Conservation (phyloP, 768 basidiomycete species). For the Termitomyces eurrhizus region DNA sequence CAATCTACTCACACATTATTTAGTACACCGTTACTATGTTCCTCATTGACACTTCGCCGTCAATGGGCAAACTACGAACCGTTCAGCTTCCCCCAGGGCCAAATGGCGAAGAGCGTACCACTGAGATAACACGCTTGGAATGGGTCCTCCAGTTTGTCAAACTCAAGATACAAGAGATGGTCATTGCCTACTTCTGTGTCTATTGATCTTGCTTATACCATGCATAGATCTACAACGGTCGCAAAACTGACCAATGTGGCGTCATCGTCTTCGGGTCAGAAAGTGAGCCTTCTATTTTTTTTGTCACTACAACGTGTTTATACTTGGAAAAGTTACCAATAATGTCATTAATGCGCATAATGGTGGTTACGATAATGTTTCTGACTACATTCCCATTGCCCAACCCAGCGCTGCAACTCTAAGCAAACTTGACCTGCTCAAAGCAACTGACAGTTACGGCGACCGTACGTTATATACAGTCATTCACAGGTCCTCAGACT, state of each 20-base stretch:
- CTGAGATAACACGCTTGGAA: conserved; percentile 74
- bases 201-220: background rate
- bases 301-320: conserved; percentile 3
- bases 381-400: conserved; percentile 64
- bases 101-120: conserved; percentile 43
- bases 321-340: conserved; percentile 45
- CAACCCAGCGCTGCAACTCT: conserved; percentile 66
- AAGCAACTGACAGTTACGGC: conserved; percentile 52
- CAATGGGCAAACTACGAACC: conserved; percentile 68
- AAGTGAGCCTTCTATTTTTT: conserved; percentile 31
- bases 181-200: conserved; percentile 20
- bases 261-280: conserved; percentile 85
- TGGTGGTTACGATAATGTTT: conserved; percentile 72
- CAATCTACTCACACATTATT: conserved; percentile 11
- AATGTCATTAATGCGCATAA: conserved; percentile 59
- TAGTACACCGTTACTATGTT: conserved; percentile 89
- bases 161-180: conserved; percentile 91
- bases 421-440: conserved; percentile 56
- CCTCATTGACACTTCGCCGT: conserved; percentile 81
- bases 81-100: conserved; percentile 54
- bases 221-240: conserved; percentile 77
- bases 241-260: conserved; percentile 95
- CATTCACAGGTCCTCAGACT: background rate
- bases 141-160: conserved; percentile 85
- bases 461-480: conserved; percentile 52